Evolutionary conservation across 202 grass and related monocot genomes (phyloP), one percentile per base, ranked within the genome.

Genomic region (Tripidium arundinaceum): DNA sequence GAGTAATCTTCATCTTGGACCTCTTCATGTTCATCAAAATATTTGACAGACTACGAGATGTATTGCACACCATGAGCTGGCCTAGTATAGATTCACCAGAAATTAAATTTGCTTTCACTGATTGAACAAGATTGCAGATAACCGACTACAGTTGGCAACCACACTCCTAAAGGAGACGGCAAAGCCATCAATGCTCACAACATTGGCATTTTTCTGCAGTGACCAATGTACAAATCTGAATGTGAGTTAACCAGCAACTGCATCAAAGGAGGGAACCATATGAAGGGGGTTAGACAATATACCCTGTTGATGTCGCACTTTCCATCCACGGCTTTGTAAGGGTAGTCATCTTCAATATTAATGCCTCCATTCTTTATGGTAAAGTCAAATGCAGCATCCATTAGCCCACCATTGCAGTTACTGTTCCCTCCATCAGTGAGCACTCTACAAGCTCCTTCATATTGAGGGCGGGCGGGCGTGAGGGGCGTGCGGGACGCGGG

Each of bases 381-480:
- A 70, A 97, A 97, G 3, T 87, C 82, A 36, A 97, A 97, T 22
- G 89, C 94, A 0, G 87, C 75, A 62, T 97, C 94, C 91, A 97
- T 91, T 66, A 93, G 87, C 0, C 89, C 89, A 26, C 94, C 94
- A 2, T 90, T 90, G 84, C 94, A 97, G 18, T 91, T 89, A 72
- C 74, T 82, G 68, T 84, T 97, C 62, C 77, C 67, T 16, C 83
- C 78, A 8, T 76, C 81, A 41, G 26, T 88, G 88, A 87, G n/a
- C 94, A 93, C 45, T 97, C 94, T 4, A 97, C 91, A 24, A 93
- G 76, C 73, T 97, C 94, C 60, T 91, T 89, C 69, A 93, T 89
- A 0, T 73, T n/a, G n/a, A n/a, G n/a, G n/a, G n/a, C n/a, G n/a
- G n/a, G n/a, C n/a, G n/a, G n/a, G n/a, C n/a, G n/a, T n/a, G n/a